Evolutionary conservation across 2,329 filamentous ascomycete species (phyloP), one percentile per base, ranked within the genome.

Genomic region (Didymella lethalis): DNA sequence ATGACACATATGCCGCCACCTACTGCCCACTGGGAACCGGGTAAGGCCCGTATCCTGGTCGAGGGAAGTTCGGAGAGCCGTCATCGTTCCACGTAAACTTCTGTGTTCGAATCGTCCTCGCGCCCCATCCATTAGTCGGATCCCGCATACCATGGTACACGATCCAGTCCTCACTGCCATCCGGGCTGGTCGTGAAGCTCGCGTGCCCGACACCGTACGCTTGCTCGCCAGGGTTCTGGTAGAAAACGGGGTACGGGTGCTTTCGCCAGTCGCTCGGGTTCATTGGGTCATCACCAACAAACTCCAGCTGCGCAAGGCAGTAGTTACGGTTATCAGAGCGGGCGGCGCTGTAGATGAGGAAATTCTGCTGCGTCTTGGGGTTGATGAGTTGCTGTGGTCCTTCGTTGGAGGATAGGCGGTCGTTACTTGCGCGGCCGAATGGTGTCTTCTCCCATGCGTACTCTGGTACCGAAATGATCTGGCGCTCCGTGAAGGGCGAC

Each of bases 121-220:
- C 81, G 28, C 63, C 66, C 82, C 81, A 83, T 0, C 82, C 80
- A 47, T 77, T 79, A 26, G 73, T 74, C n/a, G 80, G 80, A 64
- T 83, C 77, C 32, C 67, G 60, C 81, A 84, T 84, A 10, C 81
- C 82, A 67, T 84, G 82, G 66, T 84, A 84, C n/a, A 84, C 79
- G 48, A 84, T 81, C 80, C 80, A 84, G 54, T 81, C 73, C 68
- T 84, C 79, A 1, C 48, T 77, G 0, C 77, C 80, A 64, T 83
- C 81, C 0, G 80, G 81, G 55, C 78, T 81, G 54, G 77, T 82
- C 6, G 77, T 79, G 59, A 83, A 84, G 61, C 80, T 83, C 18
- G 82, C 82, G 62, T 84, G 82, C 0, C 82, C 82, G 4, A 83
- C 81, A 0, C 81, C 82, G 62, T 81, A 83, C 0, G 79, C 80